Conservation (phyloP, 495 filamentous ascomycete genomes). For the Talaromyces wortmannii region DNA sequence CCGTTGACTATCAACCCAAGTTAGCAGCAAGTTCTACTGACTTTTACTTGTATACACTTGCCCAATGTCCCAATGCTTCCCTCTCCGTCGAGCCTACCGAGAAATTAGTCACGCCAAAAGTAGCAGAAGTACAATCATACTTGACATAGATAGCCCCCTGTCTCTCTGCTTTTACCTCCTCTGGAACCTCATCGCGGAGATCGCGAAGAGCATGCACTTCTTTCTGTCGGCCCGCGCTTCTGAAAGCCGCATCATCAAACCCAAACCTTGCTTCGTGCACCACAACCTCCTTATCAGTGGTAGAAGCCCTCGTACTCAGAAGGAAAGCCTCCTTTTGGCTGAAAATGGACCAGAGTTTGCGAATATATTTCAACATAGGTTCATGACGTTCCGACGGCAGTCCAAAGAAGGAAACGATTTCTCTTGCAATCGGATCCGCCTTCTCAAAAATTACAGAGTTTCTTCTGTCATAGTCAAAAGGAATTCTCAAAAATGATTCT, state of each 20-base stretch:
- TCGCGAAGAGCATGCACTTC: constrained; percentile 56
- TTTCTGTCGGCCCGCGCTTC: constrained; percentile 55
- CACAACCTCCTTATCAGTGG: constrained; percentile 33
- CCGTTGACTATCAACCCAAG: constrained; percentile 57
- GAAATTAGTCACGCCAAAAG: not conserved
- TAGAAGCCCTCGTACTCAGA: constrained; percentile 41
- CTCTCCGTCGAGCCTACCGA: constrained; percentile 28
- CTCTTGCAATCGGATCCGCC: constrained; percentile 20
- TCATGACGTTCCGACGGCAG: constrained; percentile 34
- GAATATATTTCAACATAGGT: constrained; percentile 43
- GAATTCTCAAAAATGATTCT: constrained; percentile 43
- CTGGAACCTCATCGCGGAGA: constrained; percentile 39
- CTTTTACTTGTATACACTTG: constrained; percentile 9
- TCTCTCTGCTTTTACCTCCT: constrained; percentile 60
- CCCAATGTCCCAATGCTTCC: constrained; percentile 63
- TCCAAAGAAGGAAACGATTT: constrained; percentile 43
- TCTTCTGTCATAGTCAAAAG: constrained; percentile 48
- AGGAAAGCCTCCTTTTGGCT: constrained; percentile 61
- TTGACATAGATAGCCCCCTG: constrained; percentile 70
- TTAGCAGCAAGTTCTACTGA: not conserved
- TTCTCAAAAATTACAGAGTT: constrained; percentile 13
- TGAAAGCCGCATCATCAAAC: constrained; percentile 76
- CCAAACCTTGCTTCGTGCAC: constrained; percentile 50
- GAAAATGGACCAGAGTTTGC: constrained; percentile 53
- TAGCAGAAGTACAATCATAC: constrained; percentile 14